These are phyloP conservation scores for Nannochloropsis granulata DNA, from an alignment of 108 stramenopile genomes.

Conservation along the genomic window DNA sequence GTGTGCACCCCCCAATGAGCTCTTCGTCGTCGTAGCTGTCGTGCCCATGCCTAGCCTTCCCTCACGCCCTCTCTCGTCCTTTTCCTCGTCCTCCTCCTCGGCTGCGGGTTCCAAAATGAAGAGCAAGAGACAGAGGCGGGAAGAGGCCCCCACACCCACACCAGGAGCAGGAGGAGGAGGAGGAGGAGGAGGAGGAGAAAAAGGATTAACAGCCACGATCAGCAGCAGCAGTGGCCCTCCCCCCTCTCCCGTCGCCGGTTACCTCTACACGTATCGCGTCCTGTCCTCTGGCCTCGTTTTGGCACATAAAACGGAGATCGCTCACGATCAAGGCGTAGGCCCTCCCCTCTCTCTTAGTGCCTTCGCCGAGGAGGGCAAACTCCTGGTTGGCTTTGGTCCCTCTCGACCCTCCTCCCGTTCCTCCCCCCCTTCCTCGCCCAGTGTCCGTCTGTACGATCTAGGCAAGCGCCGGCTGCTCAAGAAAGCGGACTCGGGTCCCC, in stretches of 20 bases:
- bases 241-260: not conserved
- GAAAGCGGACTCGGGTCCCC: not conserved
- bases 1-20: not conserved
- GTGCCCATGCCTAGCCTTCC: not conserved
- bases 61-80: no score
- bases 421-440: not conserved
- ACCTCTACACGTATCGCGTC: not conserved
- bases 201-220: no score
- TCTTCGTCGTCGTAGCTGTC: not conserved
- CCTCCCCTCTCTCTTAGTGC: not conserved
- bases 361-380: not conserved
- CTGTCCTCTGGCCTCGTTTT: not conserved
- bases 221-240: not conserved
- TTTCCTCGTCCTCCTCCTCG: not conserved
- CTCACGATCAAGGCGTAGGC: not conserved
- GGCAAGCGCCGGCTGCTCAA: not conserved
- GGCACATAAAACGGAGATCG: not conserved
- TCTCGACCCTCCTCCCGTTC: not conserved
- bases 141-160: not conserved
- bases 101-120: not conserved
- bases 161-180: not conserved
- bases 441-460: not conserved
- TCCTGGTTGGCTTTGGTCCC: not conserved
- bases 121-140: not conserved
- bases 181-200: no score